Evolutionary conservation across 805 yeast species (phyloP), one percentile per base, ranked within the genome.

Genomic region (Wickerhamiella galacta): DNA sequence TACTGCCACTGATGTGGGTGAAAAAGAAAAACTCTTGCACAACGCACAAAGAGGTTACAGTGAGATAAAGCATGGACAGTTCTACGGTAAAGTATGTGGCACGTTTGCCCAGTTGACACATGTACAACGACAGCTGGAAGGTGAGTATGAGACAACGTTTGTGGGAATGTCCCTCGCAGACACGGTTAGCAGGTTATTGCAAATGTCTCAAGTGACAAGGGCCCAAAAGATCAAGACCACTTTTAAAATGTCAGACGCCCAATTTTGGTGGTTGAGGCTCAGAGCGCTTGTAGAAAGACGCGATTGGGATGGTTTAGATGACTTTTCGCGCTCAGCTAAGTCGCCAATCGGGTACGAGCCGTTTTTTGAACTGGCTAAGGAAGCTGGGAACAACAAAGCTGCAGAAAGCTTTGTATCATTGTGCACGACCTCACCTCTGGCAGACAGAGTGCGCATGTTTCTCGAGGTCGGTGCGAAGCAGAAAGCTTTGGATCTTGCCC

Each of bases 301-400:
- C 5, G 67, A 68, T 27, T 75, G 70, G 56, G 72, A 68, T 14
- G 70, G 66, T 24, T 49, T 80, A 20, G 64, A 61, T 41, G 64
- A 67, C 20, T 65, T 72, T 44, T 66, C 73, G 0, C 59, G 56
- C 3, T 24, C 52, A 7, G 61, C 58, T 28, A 74, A 69, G 39
- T 70, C 90, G 0, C 77, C 80, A 0, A 77, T 82, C 26, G 83
- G 87, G 0, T 75, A 74, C 38, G 64, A 62, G 38, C 72, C 76
- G 1, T 72, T 82, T 41, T 77, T 61, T 35, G 57, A 64, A 11
- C 66, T 68, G 24, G 63, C 75, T 24, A 45, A 66, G 25, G 61
- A 60, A 34, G 58, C 64, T 3, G 78, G 72, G 0, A 74, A 75
- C 20, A 54, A 61, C 24, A 57, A 68, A 16, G 72, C 72, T 31